Evolutionary conservation across 2,329 filamentous ascomycete genomes (phyloP).

Genomic region (Ampelomyces quisqualis): DNA sequence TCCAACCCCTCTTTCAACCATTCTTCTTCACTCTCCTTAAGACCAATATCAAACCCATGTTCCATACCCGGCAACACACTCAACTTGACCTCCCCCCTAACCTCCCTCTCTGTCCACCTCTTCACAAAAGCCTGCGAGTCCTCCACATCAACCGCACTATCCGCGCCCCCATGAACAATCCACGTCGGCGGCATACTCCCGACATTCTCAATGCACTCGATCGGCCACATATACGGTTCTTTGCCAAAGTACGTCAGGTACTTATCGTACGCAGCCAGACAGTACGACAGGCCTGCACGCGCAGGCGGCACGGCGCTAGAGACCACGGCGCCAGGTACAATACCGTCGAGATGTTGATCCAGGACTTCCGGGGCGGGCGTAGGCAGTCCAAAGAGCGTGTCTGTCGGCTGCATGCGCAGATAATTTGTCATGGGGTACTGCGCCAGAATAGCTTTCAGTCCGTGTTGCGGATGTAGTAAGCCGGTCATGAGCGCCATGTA

Average conservation of each 20-base stretch:
- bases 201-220: slow-evolving; percentile 27
- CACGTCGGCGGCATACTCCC: slow-evolving; percentile 30
- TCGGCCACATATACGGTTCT: slow-evolving; percentile 28
- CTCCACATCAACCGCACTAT: slow-evolving; percentile 30
- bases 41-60: slow-evolving; percentile 37
- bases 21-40: slow-evolving; percentile 25
- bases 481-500: slow-evolving; percentile 41
- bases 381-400: slow-evolving; percentile 4
- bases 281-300: slow-evolving; percentile 17
- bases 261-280: slow-evolving; percentile 21
- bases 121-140: slow-evolving; percentile 30
- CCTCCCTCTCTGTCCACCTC: slow-evolving; percentile 20
- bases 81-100: slow-evolving; percentile 20
- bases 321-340: slow-evolving; percentile 21
- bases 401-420: slow-evolving; percentile 1
- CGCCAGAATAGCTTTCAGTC: slow-evolving; percentile 25
- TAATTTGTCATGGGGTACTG: slow-evolving; percentile 36
- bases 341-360: slow-evolving; percentile 22
- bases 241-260: slow-evolving; percentile 33
- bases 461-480: slow-evolving; percentile 19
- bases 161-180: slow-evolving; percentile 35
- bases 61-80: slow-evolving; percentile 20
- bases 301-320: slow-evolving; percentile 21
- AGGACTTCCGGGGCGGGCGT: slow-evolving; percentile 16
- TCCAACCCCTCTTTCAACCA: slow-evolving; percentile 34